phyloP scores from a whole-genome alignment of 192 early-diverging fungal species.

The Mortierella hygrophila region DNA sequence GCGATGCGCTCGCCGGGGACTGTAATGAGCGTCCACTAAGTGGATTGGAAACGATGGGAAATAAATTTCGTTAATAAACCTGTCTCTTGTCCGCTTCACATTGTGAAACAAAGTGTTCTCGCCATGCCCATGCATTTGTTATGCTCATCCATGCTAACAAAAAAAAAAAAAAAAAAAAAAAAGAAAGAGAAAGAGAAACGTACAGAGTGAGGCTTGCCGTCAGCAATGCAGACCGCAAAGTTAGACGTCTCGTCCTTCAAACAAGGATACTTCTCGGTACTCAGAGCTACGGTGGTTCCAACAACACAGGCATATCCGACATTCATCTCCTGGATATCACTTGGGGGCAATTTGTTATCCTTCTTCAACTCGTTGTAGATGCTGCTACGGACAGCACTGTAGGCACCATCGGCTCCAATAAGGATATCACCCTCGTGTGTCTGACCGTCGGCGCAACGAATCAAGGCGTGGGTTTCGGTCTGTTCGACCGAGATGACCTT shows the following conservation, averaged over 20 bases:
- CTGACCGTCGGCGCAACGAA: constrained; percentile 33
- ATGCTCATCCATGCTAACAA: neutral
- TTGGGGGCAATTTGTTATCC: constrained; percentile 2
- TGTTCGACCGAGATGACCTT: constrained; percentile 24
- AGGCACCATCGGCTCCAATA: constrained; percentile 55
- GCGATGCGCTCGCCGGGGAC: constrained; percentile 16
- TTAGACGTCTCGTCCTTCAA: constrained; percentile 6
- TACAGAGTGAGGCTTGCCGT: constrained; percentile 22
- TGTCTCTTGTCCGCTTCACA: neutral
- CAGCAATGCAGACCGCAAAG: constrained; percentile 14
- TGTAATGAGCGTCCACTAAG: constrained; percentile 9
- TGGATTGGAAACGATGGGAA: neutral
- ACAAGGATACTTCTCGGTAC: constrained; percentile 18
- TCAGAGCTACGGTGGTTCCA: constrained; percentile 19
- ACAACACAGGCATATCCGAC: constrained; percentile 18
- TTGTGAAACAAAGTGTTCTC: neutral
- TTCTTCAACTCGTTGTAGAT: constrained; percentile 18
- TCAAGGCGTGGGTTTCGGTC: constrained; percentile 19
- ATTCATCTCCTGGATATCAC: constrained; percentile 14
- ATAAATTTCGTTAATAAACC: neutral
- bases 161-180: neutral
- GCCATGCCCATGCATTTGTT: neutral
- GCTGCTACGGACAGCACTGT: constrained; percentile 40
- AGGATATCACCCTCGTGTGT: constrained; percentile 41
- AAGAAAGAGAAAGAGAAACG: neutral